A percentile compares a stretch with the other conserved stretches of the same genome.
Conservation (phyloP, 2,329 filamentous ascomycete species). For the Keithomyces neogunnii region DNA sequence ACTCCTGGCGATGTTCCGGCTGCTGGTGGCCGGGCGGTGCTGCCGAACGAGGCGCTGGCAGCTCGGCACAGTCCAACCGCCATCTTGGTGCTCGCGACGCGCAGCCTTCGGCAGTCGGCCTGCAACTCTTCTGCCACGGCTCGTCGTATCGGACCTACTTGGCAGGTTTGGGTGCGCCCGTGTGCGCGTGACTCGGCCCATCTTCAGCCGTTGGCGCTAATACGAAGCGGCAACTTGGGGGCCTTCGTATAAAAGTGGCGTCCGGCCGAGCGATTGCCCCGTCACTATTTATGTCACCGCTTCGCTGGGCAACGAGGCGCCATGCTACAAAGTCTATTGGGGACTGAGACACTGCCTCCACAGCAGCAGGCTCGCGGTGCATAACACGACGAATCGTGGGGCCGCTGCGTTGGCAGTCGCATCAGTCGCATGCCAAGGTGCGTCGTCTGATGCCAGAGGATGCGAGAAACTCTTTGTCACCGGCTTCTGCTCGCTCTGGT, state of each 20-base stretch:
- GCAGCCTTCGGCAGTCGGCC: background rate
- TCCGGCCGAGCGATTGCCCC: background rate
- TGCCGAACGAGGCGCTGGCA: background rate
- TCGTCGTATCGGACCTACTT: background rate
- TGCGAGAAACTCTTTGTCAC: no score
- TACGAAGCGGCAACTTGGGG: background rate
- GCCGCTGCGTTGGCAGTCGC: no score
- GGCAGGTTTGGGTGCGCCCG: background rate
- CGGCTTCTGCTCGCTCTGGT: no score
- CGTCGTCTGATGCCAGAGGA: no score
- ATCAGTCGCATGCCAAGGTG: no score
- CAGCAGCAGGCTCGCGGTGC: no score
- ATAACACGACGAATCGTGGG: no score
- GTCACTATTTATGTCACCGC: background rate
- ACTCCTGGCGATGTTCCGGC: background rate
- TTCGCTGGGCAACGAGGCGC: no score
- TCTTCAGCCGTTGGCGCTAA: background rate
- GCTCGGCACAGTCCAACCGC: background rate
- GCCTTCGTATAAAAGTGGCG: background rate
- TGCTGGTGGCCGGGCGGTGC: background rate
- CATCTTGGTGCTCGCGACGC: background rate
- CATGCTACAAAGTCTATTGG: no score
- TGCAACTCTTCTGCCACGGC: background rate
- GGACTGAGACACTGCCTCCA: no score
- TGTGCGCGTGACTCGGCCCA: background rate